Base-by-base conservation (phyloP, 352 stramenopile species). In the Globisporangium camurandrum region DNA sequence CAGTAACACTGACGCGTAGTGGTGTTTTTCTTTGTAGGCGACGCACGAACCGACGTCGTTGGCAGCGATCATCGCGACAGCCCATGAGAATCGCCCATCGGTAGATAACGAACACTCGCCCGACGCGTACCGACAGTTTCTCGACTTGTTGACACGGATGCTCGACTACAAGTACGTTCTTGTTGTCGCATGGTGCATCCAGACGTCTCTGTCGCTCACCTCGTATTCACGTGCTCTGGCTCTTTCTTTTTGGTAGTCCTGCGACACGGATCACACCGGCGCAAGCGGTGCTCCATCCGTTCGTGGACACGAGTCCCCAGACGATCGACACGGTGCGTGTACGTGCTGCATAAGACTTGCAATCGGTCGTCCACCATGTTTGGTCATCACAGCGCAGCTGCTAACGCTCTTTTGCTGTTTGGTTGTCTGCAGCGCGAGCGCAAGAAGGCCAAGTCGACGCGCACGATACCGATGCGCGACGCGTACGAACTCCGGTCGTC, bases 121-220 rank as follows among this genome's bases (percentile, higher is more conserved):
- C 8, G 66, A 85, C 31, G 83, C 98, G 49, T 98, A 98, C 62
- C 65, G 75, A 14, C 61, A 88, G 2, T 97, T 99, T 59, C 66
- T 98, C 7, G 96, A 98, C 64, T 68, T 99, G 11, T 66, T 99
- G 11, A 71, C 90, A 56, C 69, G 79, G 30, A 98, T 98, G 94
- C 72, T 99, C 17, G 74, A 96, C n/a, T 98, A 90, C 59, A 84
- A 97, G 83, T 94, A 82, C 24, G 83, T 80, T 4, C 2, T 23
- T 8, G 16, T 0, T 41, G 36, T 22, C n/a, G 14, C 1, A 7
- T 10, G 36, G 0, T n/a, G 22, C 36, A 41, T 38, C 14, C 19
- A 28, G 19, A 44, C 10, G 26, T n/a, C 22, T n/a, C 9, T n/a
- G 8, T 34, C 24, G n/a, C 11, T 16, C 26, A 2, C 16, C n/a